Evolutionary conservation across 2,329 filamentous ascomycete genomes (phyloP), one percentile per base, ranked within the genome.

Genomic region (Curvularia verruculosa): DNA sequence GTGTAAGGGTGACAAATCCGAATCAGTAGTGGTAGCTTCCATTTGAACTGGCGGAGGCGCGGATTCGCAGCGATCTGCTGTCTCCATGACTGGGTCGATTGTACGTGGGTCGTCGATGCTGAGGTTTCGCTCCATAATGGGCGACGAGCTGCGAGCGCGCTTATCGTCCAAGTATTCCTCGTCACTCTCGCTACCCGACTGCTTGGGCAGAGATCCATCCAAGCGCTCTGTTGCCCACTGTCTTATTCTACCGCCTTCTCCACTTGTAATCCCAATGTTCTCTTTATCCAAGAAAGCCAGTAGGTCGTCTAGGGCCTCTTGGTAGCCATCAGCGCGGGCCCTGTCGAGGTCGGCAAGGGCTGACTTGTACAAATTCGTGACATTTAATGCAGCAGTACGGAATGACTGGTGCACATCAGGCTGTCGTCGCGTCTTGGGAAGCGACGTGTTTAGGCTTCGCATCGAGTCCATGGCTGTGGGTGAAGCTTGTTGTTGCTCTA

Each of bases 311-410:
- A 99, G 81, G 36, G 93, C 96, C 72, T 98, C 93, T 75, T 97
- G 93, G 69, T 97, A 98, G 24, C 95, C 95, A 37, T 93, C 89
- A 49, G 85, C 80, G 48, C 91, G 87, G 45, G 92, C 87, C 69
- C 88, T 88, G 48, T 88, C 83, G 74, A 95, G 88, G 47, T 91
- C 90, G 29, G 87, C 83, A 12, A 91, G 89, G 3, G 94, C 94
- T 37, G 89, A 93, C 78, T 96, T 97, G 81, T 98, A 98, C 13
- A 99, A 87, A 71, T 96, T 96, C 46, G 95, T 98, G 53, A 98
- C 93, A 5, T 92, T 96, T 31, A 97, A 83, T 19, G 95, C 95
- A 31, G 95, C 95, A 15, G 90, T 87, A 77, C 92, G 95, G 83
- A 99, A 99, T 56, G 91, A 89, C 67, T 94, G 89, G 56, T 97